Percentiles rank a stretch among this genome's conserved stretches.
These are phyloP conservation scores for Anthracocystis panici-leucophaei DNA, from an alignment of 1,284 basidiomycete species.

Conservation along the genomic window DNA sequence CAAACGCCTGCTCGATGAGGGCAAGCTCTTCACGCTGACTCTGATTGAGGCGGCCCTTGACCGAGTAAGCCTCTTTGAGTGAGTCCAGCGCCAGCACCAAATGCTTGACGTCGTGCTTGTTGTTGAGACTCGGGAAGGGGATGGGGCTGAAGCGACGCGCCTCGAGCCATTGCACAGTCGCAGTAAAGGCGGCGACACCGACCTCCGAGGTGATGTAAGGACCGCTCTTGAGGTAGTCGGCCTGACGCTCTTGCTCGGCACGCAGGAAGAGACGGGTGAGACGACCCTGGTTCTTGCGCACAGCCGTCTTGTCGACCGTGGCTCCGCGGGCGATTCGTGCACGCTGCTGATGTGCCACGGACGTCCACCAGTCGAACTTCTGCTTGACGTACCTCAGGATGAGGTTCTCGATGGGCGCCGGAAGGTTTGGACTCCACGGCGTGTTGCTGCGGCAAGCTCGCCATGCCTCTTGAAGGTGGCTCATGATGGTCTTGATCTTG, in stretches of 20 bases:
- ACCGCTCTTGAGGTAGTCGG: conserved; percentile 68
- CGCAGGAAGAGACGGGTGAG: conserved; percentile 77
- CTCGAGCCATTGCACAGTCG: conserved; percentile 69
- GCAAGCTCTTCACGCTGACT: conserved; percentile 69
- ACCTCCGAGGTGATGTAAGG: conserved; percentile 69
- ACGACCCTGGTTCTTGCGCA: conserved; percentile 93
- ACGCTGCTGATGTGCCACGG: conserved; percentile 90
- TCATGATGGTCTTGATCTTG: conserved; percentile 98
- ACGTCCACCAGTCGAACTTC: conserved; percentile 99
- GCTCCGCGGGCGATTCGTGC: conserved; percentile 95
- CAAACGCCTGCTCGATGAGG: conserved; percentile 69
- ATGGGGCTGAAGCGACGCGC: conserved; percentile 68
- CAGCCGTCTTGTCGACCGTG: conserved; percentile 98
- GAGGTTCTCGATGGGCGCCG: conserved; percentile 98
- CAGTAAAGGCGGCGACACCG: conserved; percentile 69
- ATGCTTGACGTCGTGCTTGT: conserved; percentile 69
- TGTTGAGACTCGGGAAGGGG: conserved; percentile 69
- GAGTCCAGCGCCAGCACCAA: conserved; percentile 67
- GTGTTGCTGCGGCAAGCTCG: conserved; percentile 97
- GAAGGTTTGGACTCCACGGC: conserved; percentile 97
- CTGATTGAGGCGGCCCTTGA: conserved; percentile 69
- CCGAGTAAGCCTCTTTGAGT: conserved; percentile 69
- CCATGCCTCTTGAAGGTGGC: conserved; percentile 98
- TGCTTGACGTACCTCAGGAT: conserved; percentile 99
- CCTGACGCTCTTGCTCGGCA: conserved; percentile 69